phyloP scores from a whole-genome alignment of 176 grass and related monocot genomes.

The Leersia perrieri region DNA sequence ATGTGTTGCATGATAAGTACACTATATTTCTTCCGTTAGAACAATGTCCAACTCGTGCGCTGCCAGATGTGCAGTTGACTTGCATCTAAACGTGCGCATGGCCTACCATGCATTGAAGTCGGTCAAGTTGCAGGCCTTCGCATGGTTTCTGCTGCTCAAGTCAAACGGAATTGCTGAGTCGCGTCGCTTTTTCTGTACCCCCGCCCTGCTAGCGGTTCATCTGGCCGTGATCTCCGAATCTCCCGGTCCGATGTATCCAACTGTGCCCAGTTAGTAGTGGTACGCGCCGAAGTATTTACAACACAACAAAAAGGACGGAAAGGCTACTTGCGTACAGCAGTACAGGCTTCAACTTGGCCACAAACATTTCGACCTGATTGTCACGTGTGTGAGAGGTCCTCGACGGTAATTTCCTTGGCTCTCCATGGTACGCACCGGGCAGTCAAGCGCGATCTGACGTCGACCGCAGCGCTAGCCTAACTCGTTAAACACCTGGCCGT shows the following conservation, averaged over 20 bases:
- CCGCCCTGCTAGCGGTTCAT: not conserved
- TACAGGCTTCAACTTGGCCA: not conserved
- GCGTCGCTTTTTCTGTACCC: not conserved
- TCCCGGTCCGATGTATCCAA: not conserved
- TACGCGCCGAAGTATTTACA: too few relatives aligned
- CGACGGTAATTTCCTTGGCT: not conserved
- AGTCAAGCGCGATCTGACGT: not conserved
- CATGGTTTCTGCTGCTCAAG: not conserved
- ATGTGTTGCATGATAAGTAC: not conserved
- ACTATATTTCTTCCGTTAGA: not conserved
- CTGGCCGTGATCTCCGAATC: not conserved
- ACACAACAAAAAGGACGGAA: not conserved
- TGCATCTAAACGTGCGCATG: not conserved
- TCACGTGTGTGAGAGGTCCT: not conserved
- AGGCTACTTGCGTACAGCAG: not conserved
- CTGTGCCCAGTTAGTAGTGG: not conserved
- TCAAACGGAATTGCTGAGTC: not conserved
- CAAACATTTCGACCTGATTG: not conserved
- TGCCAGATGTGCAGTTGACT: not conserved
- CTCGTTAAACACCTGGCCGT: constrained; percentile 41
- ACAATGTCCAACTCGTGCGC: not conserved
- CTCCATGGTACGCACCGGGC: not conserved
- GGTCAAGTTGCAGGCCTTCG: not conserved
- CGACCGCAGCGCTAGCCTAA: constrained; percentile 10
- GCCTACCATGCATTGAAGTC: constrained; percentile 3